phyloP scores from a whole-genome alignment of 345 rosid genomes.

The Eucalyptus leucophloia region DNA sequence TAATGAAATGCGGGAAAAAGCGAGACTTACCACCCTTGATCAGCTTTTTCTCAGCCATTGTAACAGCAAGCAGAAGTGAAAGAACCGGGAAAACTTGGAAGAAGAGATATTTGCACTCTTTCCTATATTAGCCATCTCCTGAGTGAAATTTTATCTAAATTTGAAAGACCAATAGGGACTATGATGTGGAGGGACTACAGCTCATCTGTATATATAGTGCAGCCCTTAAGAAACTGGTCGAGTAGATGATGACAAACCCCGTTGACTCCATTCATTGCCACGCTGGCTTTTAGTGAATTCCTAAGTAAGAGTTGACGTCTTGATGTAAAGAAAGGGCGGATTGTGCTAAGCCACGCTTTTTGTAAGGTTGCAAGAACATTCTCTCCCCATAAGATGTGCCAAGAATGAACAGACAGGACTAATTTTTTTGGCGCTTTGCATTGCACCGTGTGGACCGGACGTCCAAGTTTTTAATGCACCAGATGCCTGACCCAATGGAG shows the following conservation, averaged over 20 bases:
- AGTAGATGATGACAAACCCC: background rate
- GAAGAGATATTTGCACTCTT: background rate
- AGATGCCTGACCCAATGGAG: background rate
- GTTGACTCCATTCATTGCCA: background rate
- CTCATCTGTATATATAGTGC: background rate
- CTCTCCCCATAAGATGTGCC: background rate
- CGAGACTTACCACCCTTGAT: background rate
- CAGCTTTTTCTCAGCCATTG: background rate
- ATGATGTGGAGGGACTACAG: background rate
- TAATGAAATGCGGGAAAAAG: background rate
- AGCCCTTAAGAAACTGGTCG: background rate
- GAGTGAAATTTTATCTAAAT: background rate
- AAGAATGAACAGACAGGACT: background rate
- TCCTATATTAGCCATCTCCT: background rate
- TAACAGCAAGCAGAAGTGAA: background rate
- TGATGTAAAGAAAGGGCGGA: background rate
- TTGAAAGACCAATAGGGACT: background rate
- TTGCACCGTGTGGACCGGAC: background rate
- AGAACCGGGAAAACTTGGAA: background rate
- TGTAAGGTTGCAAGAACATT: background rate
- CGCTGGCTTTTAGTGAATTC: background rate
- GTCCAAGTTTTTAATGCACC: background rate
- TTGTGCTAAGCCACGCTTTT: background rate
- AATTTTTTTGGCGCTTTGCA: rapidly evolving
- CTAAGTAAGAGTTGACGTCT: background rate